Evolutionary conservation across 345 rosid species (phyloP), one percentile per base, ranked within the genome.

Genomic region (Lepidium africanum): DNA sequence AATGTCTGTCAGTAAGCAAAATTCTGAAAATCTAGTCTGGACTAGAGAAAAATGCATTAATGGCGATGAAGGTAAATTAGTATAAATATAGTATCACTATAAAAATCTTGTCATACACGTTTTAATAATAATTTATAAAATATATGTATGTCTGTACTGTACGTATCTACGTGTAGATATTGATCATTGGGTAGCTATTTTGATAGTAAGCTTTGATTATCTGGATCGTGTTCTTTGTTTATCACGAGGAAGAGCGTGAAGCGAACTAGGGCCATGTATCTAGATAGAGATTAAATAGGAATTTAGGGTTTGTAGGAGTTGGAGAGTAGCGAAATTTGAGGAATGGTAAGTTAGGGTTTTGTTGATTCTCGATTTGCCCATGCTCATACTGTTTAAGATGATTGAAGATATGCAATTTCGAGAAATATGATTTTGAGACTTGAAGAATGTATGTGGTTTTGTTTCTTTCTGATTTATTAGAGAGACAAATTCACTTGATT

Each of bases 391-490:
- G 32, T 4, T 27, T 27, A 41, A 57, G 60, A 73, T 84, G 62
- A 63, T 58, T 10, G 74, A 76, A 72, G 64, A 61, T 75, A 52
- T 75, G 12, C 79, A 49, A 63, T 71, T 81, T 76, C 81, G 70
- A 56, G 79, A 74, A 65, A 50, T 40, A 40, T 81, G 74, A 72
- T 83, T 77, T 63, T 10, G 49, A 71, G 47, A 71, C 79, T 80
- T 19, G 80, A 88, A 86, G 83, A 81, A 84, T 70, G 86, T 70
- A 64, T 77, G 67, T 79, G 81, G 76, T 48, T 54, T 27, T 58
- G n/a, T 6, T 23, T 35, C 4, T 13, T 9, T 3, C 2, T 0
- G 0, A 1, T 59, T 33, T 7, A 11, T 1, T 25, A 5, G 5
- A 30, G 33, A 30, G 33, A 30, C 7, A 5, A 30, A 8, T 62